phyloP scores from a whole-genome alignment of 306 rosid species.

The Luffa acutangula region DNA sequence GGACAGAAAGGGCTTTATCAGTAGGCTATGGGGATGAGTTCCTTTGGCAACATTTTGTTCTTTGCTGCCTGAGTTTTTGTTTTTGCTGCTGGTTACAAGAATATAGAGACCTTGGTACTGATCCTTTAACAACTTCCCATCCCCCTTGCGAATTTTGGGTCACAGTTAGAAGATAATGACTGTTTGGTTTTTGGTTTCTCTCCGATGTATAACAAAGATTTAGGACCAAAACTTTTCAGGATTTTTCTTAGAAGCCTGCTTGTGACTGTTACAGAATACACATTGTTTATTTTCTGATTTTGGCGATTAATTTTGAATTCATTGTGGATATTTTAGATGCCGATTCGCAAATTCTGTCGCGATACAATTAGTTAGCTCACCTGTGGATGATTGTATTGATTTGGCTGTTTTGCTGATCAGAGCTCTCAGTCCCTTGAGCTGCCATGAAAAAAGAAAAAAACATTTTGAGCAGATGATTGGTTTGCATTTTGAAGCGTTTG shows the following conservation, averaged over 20 bases:
- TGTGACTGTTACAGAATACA: neutral
- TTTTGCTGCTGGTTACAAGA: neutral
- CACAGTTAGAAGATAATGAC: neutral
- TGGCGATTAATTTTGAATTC: neutral
- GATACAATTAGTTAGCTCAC: neutral
- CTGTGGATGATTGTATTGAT: neutral
- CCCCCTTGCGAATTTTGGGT: neutral
- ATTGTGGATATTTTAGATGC: neutral
- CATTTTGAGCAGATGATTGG: neutral
- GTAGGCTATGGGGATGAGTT: conserved; percentile 49
- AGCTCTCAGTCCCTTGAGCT: neutral
- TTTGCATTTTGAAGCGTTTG: neutral
- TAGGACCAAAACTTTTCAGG: neutral
- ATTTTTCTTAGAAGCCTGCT: neutral
- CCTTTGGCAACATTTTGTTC: neutral
- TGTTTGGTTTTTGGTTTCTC: neutral
- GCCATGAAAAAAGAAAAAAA: neutral
- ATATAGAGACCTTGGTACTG: neutral
- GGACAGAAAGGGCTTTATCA: conserved; percentile 43
- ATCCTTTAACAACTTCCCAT: neutral
- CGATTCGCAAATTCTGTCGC: neutral
- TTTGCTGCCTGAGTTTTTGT: neutral
- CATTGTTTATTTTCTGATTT: neutral
- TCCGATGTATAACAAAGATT: neutral
- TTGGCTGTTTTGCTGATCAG: neutral